Base-by-base conservation (phyloP, 257 asterid genomes). In the Ehretia macrophylla region DNA sequence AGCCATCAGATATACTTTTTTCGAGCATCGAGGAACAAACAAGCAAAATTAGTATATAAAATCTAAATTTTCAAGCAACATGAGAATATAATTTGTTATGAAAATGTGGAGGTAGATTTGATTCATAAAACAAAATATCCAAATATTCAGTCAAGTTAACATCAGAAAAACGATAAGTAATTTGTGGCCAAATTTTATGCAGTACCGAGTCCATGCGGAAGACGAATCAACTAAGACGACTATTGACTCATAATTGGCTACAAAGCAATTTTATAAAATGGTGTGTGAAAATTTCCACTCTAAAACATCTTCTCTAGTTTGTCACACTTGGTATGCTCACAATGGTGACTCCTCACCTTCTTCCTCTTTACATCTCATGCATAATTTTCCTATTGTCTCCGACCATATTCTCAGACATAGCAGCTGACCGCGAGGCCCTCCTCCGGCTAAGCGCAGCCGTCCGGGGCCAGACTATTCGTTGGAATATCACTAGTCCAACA, bases 391-490 rank as follows among this genome's bases (percentile, higher is more conserved):
- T 39, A 63, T 62, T 45, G 54, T 63, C 66, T 71, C 52, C 71
- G 18, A n/a, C 65, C 23, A 50, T 45, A 23, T 38, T 57, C 69
- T 68, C 85, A 48, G 75, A 63, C 44, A 55, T 79, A 27, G 61
- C 72, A 17, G 79, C 68, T 13, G 87, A 84, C 62, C 78, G 68
- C 48, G 53, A 71, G 23, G 82, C 87, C 70, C 85, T 86, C 53
- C 72, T 84, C 70, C 66, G 66, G 69, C 78, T 86, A 0, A 67
- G 63, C 5, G 23, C 35, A 18, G 60, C 77, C 48, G 51, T 77
- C 42, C 45, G 77, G 17, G 93, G 95, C 73, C 77, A 71, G 17
- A 83, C 93, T 8, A 62, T 65, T 38, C n/a, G 4, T 18, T 86
- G 93, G 95, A 70, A 77, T 78, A 13, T 57, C 61, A 47, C 68